Conservation (phyloP, 2,329 filamentous ascomycete genomes). For the Sclerotinia spermophila region DNA sequence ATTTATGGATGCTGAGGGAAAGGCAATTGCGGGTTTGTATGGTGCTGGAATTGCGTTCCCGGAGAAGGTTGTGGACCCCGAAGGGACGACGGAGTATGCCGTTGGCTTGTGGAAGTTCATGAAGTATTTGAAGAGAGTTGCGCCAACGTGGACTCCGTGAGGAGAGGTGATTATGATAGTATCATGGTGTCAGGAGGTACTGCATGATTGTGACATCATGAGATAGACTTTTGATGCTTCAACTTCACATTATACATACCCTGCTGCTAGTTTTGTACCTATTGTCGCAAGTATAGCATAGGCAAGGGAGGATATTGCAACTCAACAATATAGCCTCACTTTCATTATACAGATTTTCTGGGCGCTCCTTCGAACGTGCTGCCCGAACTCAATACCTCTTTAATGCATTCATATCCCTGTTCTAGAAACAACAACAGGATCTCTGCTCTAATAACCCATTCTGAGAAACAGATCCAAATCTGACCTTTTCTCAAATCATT, state of each 20-base stretch:
- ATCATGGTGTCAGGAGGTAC: background rate
- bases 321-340: background rate
- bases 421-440: background rate
- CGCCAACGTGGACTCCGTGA: slow-evolving; percentile 45
- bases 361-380: background rate
- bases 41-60: slow-evolving; percentile 63
- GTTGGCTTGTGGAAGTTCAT: slow-evolving; percentile 66
- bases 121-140: slow-evolving; percentile 55
- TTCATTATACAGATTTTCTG: background rate
- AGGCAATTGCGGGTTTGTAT: slow-evolving; percentile 49
- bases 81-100: slow-evolving; percentile 57
- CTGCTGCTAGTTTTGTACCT: background rate
- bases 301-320: background rate
- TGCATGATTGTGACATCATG: background rate
- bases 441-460: background rate
- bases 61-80: slow-evolving; percentile 56
- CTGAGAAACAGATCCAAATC: no score
- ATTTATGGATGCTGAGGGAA: slow-evolving; percentile 45
- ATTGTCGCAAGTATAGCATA: background rate
- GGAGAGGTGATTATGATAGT: background rate
- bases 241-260: background rate
- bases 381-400: background rate
- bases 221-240: background rate
- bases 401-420: background rate
- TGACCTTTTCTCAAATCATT: no score